Base-by-base conservation (phyloP, 2,329 filamentous ascomycete species). In the Aureobasidium vineae region DNA sequence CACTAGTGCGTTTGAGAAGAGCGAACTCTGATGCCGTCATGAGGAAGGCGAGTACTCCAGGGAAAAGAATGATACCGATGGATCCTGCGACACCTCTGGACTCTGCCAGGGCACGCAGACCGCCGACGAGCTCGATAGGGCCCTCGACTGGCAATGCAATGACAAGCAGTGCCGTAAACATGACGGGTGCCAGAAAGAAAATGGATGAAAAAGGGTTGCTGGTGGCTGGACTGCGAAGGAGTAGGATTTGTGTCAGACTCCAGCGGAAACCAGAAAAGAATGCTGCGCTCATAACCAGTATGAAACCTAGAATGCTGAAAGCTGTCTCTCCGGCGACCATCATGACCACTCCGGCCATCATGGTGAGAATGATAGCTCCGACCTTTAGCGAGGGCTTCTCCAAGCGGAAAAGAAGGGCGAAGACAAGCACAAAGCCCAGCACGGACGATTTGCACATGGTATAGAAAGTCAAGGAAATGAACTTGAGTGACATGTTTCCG, bases 391-490 rank as follows among this genome's bases (percentile, higher is more conserved):
- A 97, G 0, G 91, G 92, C 13, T 86, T 86, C 78, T 99, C 95
- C 63, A 99, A 87, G 63, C 90, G 88, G 81, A 99, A 98, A 56
- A 96, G 77, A 75, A 99, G 97, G 69, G 95, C 95, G 76, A 99
- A 99, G 57, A 97, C 78, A 26, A 99, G 88, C 65, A 99, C 95
- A 75, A 98, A 99, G 52, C 91, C 93, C 26, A 99, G 85, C 19
- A 94, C 91, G 11, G 93, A 97, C 6, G 94, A 98, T 84, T 99
- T 99, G 80, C 95, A 98, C 95, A 99, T 98, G 68, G 95, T 99
- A 79, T 97, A 96, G 77, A 99, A 99, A 11, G 94, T 97, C 71
- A 99, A 86, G 49, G 91, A 93, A 73, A 99, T 98, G 77, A 96
- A 97, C 78, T 94, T 95, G 72, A 99, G 83, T 63, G 92, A 96